These are phyloP conservation scores for Mycena chlorophos DNA, from an alignment of 768 basidiomycete genomes.

Conservation along the genomic window DNA sequence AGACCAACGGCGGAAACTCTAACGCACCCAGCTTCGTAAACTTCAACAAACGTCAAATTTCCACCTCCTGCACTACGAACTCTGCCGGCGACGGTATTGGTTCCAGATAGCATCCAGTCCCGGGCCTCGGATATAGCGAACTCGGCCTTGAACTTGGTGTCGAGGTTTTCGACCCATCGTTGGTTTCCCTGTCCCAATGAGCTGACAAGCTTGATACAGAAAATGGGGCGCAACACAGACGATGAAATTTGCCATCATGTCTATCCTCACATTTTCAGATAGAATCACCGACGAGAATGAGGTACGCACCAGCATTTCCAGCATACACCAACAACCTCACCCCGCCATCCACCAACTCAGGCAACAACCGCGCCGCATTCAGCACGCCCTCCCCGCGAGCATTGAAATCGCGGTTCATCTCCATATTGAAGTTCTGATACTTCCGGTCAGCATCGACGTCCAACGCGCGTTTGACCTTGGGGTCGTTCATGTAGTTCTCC, in stretches of 20 bases:
- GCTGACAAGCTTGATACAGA: constrained; percentile 31
- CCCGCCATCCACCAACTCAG: constrained; percentile 48
- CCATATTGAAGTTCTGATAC: constrained; percentile 29
- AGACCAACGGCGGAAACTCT: neutral
- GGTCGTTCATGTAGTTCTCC: constrained; percentile 52
- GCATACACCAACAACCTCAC: constrained; percentile 45
- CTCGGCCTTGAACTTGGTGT: constrained; percentile 39
- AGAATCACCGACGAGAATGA: neutral
- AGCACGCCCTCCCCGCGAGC: constrained; percentile 39
- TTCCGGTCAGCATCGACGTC: constrained; percentile 34
- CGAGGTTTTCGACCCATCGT: constrained; percentile 40
- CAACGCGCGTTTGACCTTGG: constrained; percentile 45
- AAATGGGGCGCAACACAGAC: constrained; percentile 24
- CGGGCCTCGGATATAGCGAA: constrained; percentile 33
- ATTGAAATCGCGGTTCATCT: constrained; percentile 50
- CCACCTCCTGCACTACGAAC: constrained; percentile 45
- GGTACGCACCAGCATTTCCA: constrained; percentile 32
- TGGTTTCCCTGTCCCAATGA: constrained; percentile 42
- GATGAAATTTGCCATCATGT: constrained; percentile 20
- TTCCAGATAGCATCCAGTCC: constrained; percentile 34
- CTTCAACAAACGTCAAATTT: constrained; percentile 49
- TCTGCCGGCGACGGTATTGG: constrained; percentile 40
- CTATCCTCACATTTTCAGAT: constrained; percentile 3
- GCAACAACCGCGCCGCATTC: constrained; percentile 42
- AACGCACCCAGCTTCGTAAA: constrained; percentile 52